Conservation (phyloP, 495 filamentous ascomycete genomes). For the Podospora bellae-mahoneyi region DNA sequence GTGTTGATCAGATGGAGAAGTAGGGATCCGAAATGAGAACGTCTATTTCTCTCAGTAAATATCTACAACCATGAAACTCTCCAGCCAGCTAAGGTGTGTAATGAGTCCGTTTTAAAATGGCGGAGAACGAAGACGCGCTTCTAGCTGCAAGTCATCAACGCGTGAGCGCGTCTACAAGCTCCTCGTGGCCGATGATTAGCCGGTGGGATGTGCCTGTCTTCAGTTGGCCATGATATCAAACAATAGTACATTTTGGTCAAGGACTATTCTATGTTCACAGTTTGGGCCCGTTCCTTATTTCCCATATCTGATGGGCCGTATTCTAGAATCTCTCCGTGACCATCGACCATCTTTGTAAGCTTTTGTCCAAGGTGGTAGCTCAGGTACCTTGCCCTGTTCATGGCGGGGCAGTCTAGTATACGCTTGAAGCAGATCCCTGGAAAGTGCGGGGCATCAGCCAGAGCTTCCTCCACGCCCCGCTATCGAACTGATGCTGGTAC, state of each 20-base stretch:
- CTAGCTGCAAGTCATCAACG: constrained; percentile 24
- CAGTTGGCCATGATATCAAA: no score
- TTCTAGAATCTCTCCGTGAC: no score
- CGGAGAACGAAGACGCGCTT: constrained; percentile 18
- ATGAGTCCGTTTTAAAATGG: background rate
- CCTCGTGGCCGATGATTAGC: constrained; percentile 19
- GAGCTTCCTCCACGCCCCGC: constrained; percentile 16
- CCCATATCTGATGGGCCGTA: no score
- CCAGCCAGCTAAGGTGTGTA: background rate
- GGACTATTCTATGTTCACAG: no score
- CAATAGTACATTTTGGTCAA: no score
- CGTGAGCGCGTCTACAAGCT: constrained; percentile 5
- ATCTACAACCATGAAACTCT: background rate
- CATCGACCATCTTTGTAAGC: no score
- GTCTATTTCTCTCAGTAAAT: background rate
- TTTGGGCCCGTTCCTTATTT: no score
- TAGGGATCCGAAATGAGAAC: background rate
- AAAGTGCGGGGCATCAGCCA: constrained; percentile 22
- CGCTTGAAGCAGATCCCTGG: background rate
- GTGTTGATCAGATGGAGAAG: background rate
- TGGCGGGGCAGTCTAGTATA: constrained; percentile 5
- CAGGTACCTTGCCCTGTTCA: no score
- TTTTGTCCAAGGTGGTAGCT: no score
- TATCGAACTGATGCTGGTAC: constrained; percentile 12
- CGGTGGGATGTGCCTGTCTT: constrained; percentile 9